Percentiles rank a stretch among this genome's conserved stretches.
Conservation (phyloP, 2,329 filamentous ascomycete species). For the Ophiostoma tasmaniense region DNA sequence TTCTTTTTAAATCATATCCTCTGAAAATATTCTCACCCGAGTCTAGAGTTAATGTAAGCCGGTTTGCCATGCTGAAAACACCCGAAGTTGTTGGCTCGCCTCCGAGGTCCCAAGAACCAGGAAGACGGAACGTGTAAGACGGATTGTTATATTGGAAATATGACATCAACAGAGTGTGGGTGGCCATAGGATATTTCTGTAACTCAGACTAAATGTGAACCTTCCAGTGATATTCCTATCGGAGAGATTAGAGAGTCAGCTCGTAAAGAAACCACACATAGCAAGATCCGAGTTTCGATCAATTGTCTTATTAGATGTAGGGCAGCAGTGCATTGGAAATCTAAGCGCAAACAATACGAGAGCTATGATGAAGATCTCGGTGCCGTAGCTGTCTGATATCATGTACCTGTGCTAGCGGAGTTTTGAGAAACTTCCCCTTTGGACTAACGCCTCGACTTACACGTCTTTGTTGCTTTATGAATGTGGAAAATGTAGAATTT, state of each 20-base stretch:
- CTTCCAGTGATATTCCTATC: too few species aligned
- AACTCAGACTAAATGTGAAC: too few species aligned
- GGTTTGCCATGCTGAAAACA: too few species aligned
- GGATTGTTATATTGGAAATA: neutral
- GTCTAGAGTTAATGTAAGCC: too few species aligned
- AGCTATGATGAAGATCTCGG: neutral
- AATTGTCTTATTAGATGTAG: too few species aligned
- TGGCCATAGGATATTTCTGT: too few species aligned
- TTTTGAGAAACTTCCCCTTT: neutral
- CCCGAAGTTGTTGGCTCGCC: neutral
- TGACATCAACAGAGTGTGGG: neutral
- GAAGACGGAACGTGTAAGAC: neutral
- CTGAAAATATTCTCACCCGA: neutral
- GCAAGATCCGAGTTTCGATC: too few species aligned
- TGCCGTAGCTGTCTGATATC: neutral
- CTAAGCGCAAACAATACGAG: too few species aligned
- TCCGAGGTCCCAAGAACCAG: neutral
- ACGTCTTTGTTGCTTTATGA: neutral
- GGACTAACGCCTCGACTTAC: neutral
- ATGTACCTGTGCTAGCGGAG: neutral
- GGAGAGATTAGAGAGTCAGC: neutral
- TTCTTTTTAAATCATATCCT: too few species aligned
- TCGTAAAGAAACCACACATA: neutral
- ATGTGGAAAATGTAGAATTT: neutral
- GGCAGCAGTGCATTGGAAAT: too few species aligned